phyloP scores from a whole-genome alignment of 1,139 yeast species.

The Pichia sp. region DNA sequence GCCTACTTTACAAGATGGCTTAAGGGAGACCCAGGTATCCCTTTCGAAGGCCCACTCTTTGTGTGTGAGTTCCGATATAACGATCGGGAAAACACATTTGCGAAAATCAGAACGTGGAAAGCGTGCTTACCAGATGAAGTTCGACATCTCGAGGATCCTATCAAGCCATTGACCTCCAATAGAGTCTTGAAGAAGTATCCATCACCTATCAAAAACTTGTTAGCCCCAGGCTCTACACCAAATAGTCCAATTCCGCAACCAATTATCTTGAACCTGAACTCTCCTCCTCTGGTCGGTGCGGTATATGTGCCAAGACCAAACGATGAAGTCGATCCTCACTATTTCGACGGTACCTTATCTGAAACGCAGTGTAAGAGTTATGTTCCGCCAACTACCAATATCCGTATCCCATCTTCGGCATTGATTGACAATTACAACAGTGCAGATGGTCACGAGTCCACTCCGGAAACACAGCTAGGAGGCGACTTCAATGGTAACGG shows the following conservation, averaged over 20 bases:
- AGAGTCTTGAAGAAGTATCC: conserved; percentile 70
- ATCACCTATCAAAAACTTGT: conserved; percentile 75
- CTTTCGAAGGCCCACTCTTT: conserved; percentile 76
- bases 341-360: conserved; percentile 42
- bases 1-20: conserved; percentile 91
- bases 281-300: conserved; percentile 91
- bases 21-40: conserved; percentile 89
- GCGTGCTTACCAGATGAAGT: conserved; percentile 97
- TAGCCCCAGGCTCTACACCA: conserved; percentile 68
- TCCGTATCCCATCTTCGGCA: conserved; percentile 32
- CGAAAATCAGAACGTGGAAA: conserved; percentile 96
- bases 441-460: conserved; percentile 12
- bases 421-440: conserved; percentile 14
- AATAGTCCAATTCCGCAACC: conserved; percentile 82
- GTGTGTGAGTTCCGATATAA: conserved; percentile 94
- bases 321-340: conserved; percentile 75
- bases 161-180: conserved; percentile 54
- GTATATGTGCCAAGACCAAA: conserved; percentile 75
- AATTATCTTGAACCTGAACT: conserved; percentile 69
- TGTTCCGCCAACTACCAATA: conserved; percentile 29
- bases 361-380: conserved; percentile 27
- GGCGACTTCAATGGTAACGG: neutral
- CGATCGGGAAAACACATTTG: conserved; percentile 83
- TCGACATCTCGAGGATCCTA: conserved; percentile 79
- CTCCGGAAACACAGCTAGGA: neutral